Evolutionary conservation across 2,329 filamentous ascomycete genomes (phyloP).

Genomic region (Sphaceloma murrayae): DNA sequence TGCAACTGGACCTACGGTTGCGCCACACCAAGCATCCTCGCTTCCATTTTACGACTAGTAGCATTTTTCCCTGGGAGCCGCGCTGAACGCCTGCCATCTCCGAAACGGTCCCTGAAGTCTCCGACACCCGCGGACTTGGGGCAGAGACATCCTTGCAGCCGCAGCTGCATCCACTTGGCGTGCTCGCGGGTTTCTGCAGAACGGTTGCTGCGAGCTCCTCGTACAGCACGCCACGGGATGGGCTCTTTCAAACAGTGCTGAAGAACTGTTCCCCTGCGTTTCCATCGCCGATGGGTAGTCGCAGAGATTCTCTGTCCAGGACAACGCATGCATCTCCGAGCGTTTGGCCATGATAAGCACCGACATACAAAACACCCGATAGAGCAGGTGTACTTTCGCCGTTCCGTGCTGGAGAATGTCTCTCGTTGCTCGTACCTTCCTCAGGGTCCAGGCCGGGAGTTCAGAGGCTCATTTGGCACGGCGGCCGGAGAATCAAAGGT

Average conservation of each 20-base stretch:
- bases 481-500: too few relatives aligned
- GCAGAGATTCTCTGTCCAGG: neutral
- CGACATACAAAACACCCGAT: too few relatives aligned
- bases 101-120: too few relatives aligned
- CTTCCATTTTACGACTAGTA: slow-evolving; percentile 6
- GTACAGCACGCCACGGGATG: too few relatives aligned
- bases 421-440: neutral
- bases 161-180: too few relatives aligned
- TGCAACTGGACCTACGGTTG: slow-evolving; percentile 3
- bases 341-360: too few relatives aligned
- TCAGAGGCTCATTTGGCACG: too few relatives aligned
- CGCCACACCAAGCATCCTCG: slow-evolving; percentile 6
- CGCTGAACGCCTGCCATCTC: slow-evolving; percentile 7
- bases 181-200: too few relatives aligned
- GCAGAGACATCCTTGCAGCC: too few relatives aligned
- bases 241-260: neutral
- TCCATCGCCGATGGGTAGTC: slow-evolving; percentile 3
- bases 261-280: neutral
- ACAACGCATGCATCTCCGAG: too few relatives aligned
- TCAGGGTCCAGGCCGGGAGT: neutral
- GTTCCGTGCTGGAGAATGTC: neutral
- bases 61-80: neutral
- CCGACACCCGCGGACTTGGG: too few relatives aligned
- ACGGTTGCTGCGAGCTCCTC: too few relatives aligned
- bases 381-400: neutral